A percentile compares a stretch with the other conserved stretches of the same genome.
These are phyloP conservation scores for Exophiala aquamarina DNA, from an alignment of 2,329 filamentous ascomycete genomes.

Conservation along the genomic window DNA sequence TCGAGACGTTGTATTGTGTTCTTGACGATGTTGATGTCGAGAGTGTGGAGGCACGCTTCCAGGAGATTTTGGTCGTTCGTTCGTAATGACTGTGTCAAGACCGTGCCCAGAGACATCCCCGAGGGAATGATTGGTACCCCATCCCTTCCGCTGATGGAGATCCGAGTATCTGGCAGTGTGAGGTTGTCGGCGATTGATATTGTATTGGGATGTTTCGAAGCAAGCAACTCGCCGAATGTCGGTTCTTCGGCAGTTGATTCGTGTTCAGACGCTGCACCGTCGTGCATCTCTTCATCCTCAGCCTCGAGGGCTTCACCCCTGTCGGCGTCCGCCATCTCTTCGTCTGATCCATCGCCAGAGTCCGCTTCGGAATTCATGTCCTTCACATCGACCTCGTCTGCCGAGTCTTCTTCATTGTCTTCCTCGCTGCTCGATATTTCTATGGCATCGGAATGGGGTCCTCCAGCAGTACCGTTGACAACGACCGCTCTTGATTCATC, in stretches of 20 bases:
- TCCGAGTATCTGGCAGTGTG: slow-evolving; percentile 46
- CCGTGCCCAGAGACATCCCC: slow-evolving; percentile 80
- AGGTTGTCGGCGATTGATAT: slow-evolving; percentile 42
- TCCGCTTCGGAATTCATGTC: slow-evolving; percentile 16
- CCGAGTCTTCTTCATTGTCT: slow-evolving; percentile 23
- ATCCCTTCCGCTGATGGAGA: slow-evolving; percentile 36
- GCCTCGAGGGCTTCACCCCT: slow-evolving; percentile 31
- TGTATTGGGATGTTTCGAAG: slow-evolving; percentile 53
- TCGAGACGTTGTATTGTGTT: slow-evolving; percentile 89
- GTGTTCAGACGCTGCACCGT: not conserved
- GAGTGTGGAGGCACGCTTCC: slow-evolving; percentile 85
- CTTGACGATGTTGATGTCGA: slow-evolving; percentile 73
- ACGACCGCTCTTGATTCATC: slow-evolving; percentile 60
- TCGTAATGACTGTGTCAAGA: slow-evolving; percentile 88
- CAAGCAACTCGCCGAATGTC: slow-evolving; percentile 84
- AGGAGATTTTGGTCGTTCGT: slow-evolving; percentile 89
- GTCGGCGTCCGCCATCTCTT: slow-evolving; percentile 35
- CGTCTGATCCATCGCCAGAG: slow-evolving; percentile 31
- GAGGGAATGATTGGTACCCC: slow-evolving; percentile 60
- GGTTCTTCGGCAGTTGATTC: slow-evolving; percentile 49
- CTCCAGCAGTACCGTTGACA: slow-evolving; percentile 37
- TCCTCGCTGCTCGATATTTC: slow-evolving; percentile 48
- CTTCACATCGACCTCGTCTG: slow-evolving; percentile 23
- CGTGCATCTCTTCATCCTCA: slow-evolving; percentile 34
- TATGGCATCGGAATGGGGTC: slow-evolving; percentile 42